Evolutionary conservation across 192 early-diverging fungal genomes (phyloP).

Genomic region (Podila verticillata): DNA sequence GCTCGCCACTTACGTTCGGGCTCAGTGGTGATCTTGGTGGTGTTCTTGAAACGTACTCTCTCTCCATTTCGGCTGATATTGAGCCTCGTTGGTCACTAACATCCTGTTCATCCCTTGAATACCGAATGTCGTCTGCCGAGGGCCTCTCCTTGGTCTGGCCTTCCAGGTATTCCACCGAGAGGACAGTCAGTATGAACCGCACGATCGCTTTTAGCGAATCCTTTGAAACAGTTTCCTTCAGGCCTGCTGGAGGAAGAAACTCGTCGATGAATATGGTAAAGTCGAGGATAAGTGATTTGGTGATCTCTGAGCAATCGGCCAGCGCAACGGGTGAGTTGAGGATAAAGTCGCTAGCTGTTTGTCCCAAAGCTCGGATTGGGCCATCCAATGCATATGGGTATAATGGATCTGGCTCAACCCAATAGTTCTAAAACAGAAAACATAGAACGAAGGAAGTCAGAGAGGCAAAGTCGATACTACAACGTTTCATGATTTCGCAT

Average conservation of each 20-base stretch:
- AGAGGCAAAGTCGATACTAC: not conserved
- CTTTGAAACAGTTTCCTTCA: conserved; percentile 9
- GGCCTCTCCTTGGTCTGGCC: not conserved
- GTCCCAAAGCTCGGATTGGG: conserved; percentile 13
- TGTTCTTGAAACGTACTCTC: conserved; percentile 18
- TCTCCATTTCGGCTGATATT: conserved; percentile 9
- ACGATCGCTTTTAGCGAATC: conserved; percentile 13
- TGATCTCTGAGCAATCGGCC: conserved; percentile 12
- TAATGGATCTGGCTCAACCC: conserved; percentile 33
- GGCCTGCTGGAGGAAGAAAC: conserved; percentile 26
- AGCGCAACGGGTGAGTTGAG: conserved; percentile 10
- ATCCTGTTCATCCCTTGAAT: conserved; percentile 6
- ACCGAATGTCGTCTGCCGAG: not conserved
- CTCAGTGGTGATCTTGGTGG: conserved; percentile 37
- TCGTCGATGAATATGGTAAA: conserved; percentile 17
- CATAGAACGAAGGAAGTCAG: not conserved
- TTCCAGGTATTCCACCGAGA: conserved; percentile 35
- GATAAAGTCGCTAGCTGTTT: conserved; percentile 30
- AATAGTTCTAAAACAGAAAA: conserved; percentile 16
- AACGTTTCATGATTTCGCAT: too few relatives aligned
- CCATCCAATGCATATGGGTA: conserved; percentile 32
- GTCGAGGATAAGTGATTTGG: conserved; percentile 28
- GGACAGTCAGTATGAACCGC: conserved; percentile 14
- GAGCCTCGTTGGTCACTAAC: conserved; percentile 8
- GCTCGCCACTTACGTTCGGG: conserved; percentile 38